Evolutionary conservation across 2,329 filamentous ascomycete species (phyloP).

Genomic region (Fusarium tanahbumbuense): DNA sequence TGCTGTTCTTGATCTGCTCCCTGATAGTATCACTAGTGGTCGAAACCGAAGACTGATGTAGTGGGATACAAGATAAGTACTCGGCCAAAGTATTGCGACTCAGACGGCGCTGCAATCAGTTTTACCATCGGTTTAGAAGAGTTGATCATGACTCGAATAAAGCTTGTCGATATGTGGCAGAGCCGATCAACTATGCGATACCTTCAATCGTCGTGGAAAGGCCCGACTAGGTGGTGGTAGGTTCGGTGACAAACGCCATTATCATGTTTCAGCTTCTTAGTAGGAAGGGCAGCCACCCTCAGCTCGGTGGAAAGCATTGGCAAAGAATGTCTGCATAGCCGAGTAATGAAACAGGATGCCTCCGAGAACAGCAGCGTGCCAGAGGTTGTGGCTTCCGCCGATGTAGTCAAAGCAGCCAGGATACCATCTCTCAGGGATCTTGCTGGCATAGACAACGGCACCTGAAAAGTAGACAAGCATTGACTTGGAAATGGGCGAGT

Average conservation of each 20-base stretch:
- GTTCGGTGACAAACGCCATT: background rate
- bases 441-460: conserved; percentile 88
- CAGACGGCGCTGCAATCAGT: background rate
- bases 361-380: conserved; percentile 93
- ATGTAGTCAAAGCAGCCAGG: conserved; percentile 96
- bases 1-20: background rate
- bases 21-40: background rate
- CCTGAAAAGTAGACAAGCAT: conserved; percentile 87
- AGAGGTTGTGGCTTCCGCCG: conserved; percentile 95
- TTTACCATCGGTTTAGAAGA: background rate
- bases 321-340: conserved; percentile 96
- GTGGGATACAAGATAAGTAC: background rate
- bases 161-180: background rate
- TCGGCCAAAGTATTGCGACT: background rate
- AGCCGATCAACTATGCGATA: background rate
- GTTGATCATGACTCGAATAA: background rate
- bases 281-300: conserved; percentile 68
- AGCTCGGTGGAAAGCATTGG: conserved; percentile 77
- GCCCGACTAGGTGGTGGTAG: background rate
- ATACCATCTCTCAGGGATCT: conserved; percentile 91
- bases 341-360: conserved; percentile 98
- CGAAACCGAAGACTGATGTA: background rate
- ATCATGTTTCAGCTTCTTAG: conserved; percentile 46
- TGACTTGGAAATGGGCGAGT: conserved; percentile 86
- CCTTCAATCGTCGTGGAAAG: background rate